Percentiles rank a stretch among this genome's conserved stretches.
Evolutionary conservation across 169 alveolate species (phyloP).

Genomic region (Plasmodium berghei): DNA sequence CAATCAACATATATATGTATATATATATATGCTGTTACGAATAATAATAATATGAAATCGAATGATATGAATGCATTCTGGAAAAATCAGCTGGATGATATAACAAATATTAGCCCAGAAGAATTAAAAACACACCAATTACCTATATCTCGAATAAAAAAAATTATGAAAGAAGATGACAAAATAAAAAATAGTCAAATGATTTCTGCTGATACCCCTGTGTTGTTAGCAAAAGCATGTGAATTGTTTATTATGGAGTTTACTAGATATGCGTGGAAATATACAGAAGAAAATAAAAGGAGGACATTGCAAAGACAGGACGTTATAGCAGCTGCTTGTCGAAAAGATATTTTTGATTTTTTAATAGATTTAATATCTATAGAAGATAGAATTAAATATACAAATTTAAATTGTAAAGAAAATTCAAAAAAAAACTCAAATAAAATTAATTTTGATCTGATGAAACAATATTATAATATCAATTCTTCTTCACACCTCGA

Average conservation of each 20-base stretch:
- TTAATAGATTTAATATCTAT: slow-evolving; percentile 86
- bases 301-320: slow-evolving; percentile 93
- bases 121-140: slow-evolving; percentile 81
- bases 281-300: slow-evolving; percentile 93
- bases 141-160: slow-evolving; percentile 96
- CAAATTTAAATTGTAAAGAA: slow-evolving; percentile 23
- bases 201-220: slow-evolving; percentile 97
- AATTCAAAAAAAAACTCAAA: slow-evolving; percentile 17
- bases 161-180: slow-evolving; percentile 96
- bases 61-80: slow-evolving; percentile 48
- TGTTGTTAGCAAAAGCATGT: slow-evolving; percentile 96
- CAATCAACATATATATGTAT: slow-evolving; percentile 1
- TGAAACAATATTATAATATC: slow-evolving; percentile 46
- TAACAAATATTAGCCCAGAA: slow-evolving; percentile 39
- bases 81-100: slow-evolving; percentile 53
- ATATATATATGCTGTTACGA: slow-evolving; percentile 54
- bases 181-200: slow-evolving; percentile 92
- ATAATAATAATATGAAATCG: slow-evolving; percentile 34
- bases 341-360: slow-evolving; percentile 93
- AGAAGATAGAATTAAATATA: slow-evolving; percentile 52
- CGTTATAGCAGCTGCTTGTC: slow-evolving; percentile 88
- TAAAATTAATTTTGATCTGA: slow-evolving; percentile 27
- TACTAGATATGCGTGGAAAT: slow-evolving; percentile 94
- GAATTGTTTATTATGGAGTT: slow-evolving; percentile 96
- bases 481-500: slow-evolving; percentile 15